Evolutionary conservation across 768 basidiomycete species (phyloP).

Genomic region (Suillus occidentalis): DNA sequence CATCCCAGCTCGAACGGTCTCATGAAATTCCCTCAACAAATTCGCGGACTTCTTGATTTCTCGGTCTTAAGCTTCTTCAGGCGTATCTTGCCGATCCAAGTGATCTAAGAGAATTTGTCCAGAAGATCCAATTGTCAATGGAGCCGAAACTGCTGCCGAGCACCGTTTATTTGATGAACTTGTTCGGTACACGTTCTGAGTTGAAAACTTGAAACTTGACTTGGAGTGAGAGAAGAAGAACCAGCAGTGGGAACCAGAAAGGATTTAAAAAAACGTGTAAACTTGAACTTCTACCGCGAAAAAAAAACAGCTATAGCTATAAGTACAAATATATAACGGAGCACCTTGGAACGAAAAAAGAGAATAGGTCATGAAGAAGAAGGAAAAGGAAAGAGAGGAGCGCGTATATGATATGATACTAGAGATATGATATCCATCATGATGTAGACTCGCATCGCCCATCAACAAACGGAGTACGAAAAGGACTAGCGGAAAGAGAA

Average conservation of each 20-base stretch:
- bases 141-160: background rate
- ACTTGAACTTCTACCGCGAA: background rate
- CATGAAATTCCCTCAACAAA: background rate
- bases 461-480: background rate
- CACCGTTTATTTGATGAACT: background rate
- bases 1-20: background rate
- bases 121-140: background rate
- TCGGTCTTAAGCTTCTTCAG: background rate
- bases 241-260: background rate
- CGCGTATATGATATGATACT: conserved; percentile 1
- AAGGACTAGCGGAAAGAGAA: conserved; percentile 5
- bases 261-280: background rate
- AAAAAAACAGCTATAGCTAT: conserved; percentile 10
- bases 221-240: background rate
- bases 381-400: conserved; percentile 14
- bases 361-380: conserved; percentile 8
- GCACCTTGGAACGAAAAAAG: background rate
- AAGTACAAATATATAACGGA: conserved; percentile 27
- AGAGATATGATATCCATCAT: conserved; percentile 3
- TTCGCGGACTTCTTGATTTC: background rate
- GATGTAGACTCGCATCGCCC: conserved; percentile 2
- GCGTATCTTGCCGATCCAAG: background rate
- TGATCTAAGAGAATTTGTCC: background rate
- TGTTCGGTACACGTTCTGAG: background rate
- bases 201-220: background rate